A percentile compares a stretch with the other conserved stretches of the same genome.
These are phyloP conservation scores for Pseudonitzschia delicatissima DNA, from an alignment of 108 stramenopile genomes.

Conservation along the genomic window DNA sequence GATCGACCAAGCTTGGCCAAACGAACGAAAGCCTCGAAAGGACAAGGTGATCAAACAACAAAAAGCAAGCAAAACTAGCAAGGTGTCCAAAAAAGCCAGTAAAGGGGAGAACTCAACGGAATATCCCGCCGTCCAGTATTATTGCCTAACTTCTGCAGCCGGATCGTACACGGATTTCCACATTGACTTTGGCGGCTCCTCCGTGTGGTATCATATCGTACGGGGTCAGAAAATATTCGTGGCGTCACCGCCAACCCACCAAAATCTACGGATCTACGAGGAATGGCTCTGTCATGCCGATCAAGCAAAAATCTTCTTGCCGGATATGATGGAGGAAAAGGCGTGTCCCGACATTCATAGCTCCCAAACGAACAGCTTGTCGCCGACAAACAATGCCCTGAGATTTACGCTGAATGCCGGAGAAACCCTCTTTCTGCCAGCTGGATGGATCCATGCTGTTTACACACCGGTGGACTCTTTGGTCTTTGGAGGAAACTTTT, in stretches of 20 bases:
- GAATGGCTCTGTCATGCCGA: slow-evolving; percentile 70
- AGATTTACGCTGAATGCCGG: slow-evolving; percentile 52
- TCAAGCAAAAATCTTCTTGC: slow-evolving; percentile 58
- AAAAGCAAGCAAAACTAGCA: not conserved
- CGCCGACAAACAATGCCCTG: slow-evolving; percentile 27
- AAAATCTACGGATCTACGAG: slow-evolving; percentile 71
- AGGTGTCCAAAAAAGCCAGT: not conserved
- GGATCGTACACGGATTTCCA: slow-evolving; percentile 94
- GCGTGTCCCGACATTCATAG: not conserved
- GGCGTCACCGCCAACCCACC: slow-evolving; percentile 66
- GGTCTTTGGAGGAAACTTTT: slow-evolving; percentile 90
- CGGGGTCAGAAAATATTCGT: slow-evolving; percentile 81
- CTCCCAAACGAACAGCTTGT: not conserved
- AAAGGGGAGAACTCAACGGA: not conserved
- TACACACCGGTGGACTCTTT: slow-evolving; percentile 85
- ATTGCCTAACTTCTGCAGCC: slow-evolving; percentile 81
- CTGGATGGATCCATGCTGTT: slow-evolving; percentile 94
- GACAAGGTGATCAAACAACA: not conserved
- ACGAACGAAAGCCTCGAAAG: slow-evolving; percentile 16
- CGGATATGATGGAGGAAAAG: slow-evolving; percentile 37
- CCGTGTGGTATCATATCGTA: slow-evolving; percentile 93
- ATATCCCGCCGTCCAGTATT: slow-evolving; percentile 69
- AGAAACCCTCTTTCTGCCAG: slow-evolving; percentile 85
- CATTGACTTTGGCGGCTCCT: slow-evolving; percentile 93
- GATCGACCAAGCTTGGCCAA: slow-evolving; percentile 77